Base-by-base conservation (phyloP, 2,329 filamentous ascomycete species). In the Beauveria brongniartii region DNA sequence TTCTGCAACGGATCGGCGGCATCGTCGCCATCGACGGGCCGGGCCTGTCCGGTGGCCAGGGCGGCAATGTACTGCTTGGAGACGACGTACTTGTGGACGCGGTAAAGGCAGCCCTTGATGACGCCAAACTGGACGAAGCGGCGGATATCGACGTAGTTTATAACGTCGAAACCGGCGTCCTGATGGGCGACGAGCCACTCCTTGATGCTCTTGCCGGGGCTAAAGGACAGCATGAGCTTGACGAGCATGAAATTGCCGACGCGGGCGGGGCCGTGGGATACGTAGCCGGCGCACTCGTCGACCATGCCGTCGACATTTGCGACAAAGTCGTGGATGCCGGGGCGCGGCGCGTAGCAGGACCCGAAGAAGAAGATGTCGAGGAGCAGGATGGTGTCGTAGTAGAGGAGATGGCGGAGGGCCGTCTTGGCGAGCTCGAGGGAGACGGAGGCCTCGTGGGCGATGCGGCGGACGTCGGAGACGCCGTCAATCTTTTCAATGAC, bases 311-410 rank as follows among this genome's bases (percentile, higher is more conserved):
- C 84, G 46, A 82, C 78, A 69, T 97, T 91, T 47, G 83, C 80
- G 37, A 94, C 81, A 68, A 99, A 96, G 64, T 87, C 83, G 64
- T 88, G 84, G 62, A 99, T 88, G 43, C 90, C 87, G 0, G 86
- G 81, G 0, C 84, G 91, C 0, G 88, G 87, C 0, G 92, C 92
- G 70, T 99, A 99, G 68, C 95, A 93, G 47, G 90, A 91, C 37
- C 87, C 82, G 72, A 97, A 99, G 72, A 94, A 92, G 78, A 97
- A 97, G 67, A 97, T 90, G 75, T 99, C 94, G 12, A 97, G 84
- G 58, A 97, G 83, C 28, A 96, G 81, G 41, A 96, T 83, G 68
- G 91, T 93, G 70, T 93, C 91, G 74, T 97, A 97, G 78, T 95
- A 96, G 28, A 97, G 81, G 10, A 99, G 82, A 72, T 97, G 93